Conservation (phyloP, 1,139 yeast species). For the Meyerozyma smithsonii region DNA sequence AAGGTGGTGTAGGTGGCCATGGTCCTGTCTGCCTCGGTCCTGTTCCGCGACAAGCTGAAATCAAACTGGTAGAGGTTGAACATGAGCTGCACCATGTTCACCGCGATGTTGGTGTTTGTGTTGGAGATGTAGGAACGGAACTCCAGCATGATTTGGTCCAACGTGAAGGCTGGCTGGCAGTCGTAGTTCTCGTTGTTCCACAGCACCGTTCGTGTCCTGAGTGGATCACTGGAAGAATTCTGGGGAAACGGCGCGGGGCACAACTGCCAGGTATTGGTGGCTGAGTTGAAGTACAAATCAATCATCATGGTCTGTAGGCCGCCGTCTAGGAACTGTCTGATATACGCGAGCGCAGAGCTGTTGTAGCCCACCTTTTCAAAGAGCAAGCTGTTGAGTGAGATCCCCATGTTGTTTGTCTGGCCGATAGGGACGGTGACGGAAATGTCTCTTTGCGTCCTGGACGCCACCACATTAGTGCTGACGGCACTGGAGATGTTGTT, state of each 20-base stretch:
- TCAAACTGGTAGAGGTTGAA: conserved; percentile 27
- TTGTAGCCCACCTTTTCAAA: conserved; percentile 53
- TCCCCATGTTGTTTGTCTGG: conserved; percentile 54
- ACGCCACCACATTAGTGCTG: not conserved
- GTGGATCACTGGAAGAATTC: conserved; percentile 7
- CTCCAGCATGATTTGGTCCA: conserved; percentile 31
- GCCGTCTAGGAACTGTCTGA: conserved; percentile 36
- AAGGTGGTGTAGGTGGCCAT: conserved; percentile 3
- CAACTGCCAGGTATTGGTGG: conserved; percentile 53
- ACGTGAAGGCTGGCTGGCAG: conserved; percentile 44
- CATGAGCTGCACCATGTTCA: conserved; percentile 50
- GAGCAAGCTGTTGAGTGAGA: conserved; percentile 46
- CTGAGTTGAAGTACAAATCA: conserved; percentile 65
- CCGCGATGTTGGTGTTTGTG: conserved; percentile 56
- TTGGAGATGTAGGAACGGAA: conserved; percentile 34
- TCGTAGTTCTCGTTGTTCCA: conserved; percentile 26
- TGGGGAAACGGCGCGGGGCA: conserved; percentile 46
- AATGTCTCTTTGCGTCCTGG: conserved; percentile 66
- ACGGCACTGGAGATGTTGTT: not conserved
- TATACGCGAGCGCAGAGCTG: conserved; percentile 27
- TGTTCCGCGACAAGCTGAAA: not conserved
- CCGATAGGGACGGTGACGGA: conserved; percentile 52
- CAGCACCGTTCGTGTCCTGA: conserved; percentile 6
- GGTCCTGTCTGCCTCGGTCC: conserved; percentile 9
- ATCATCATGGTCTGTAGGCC: conserved; percentile 54